A percentile compares a stretch with the other conserved stretches of the same genome.
These are phyloP conservation scores for Leccinum uliginosum DNA, from an alignment of 768 basidiomycete species.

Conservation along the genomic window DNA sequence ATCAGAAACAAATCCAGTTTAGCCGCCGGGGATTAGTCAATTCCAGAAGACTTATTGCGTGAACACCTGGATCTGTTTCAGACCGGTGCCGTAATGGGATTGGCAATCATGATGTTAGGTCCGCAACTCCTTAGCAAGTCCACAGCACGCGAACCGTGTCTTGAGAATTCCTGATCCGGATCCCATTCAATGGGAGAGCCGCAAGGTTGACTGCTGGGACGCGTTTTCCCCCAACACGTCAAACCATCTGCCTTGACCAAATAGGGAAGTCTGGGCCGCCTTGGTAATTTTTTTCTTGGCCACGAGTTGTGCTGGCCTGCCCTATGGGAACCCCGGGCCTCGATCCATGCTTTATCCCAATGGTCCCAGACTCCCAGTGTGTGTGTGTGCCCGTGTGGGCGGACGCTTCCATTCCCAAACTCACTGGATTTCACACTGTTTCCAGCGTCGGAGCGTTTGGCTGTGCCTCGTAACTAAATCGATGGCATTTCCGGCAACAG, in stretches of 20 bases:
- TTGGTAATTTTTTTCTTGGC: slow-evolving; percentile 4
- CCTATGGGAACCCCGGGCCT: slow-evolving; percentile 11
- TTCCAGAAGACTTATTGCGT: slow-evolving; percentile 17
- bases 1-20: slow-evolving; percentile 24
- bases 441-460: slow-evolving; percentile 14
- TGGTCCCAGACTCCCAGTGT: slow-evolving; percentile 9
- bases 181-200: slow-evolving; percentile 14
- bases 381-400: neutral
- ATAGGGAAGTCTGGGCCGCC: slow-evolving; percentile 7
- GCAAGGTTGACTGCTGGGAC: slow-evolving; percentile 14
- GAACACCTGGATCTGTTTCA: slow-evolving; percentile 26
- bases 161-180: slow-evolving; percentile 8
- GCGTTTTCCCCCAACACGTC: slow-evolving; percentile 13
- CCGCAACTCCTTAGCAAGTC: slow-evolving; percentile 8
- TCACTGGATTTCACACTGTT: slow-evolving; percentile 28
- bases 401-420: slow-evolving; percentile 21
- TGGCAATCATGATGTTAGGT: slow-evolving; percentile 28
- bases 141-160: slow-evolving; percentile 10
- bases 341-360: slow-evolving; percentile 3
- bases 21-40: slow-evolving; percentile 33
- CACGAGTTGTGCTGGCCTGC: slow-evolving; percentile 7
- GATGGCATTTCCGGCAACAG: slow-evolving; percentile 22
- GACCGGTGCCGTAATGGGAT: slow-evolving; percentile 30
- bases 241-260: neutral
- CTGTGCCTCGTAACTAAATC: slow-evolving; percentile 30